Evolutionary conservation across 495 filamentous ascomycete species (phyloP).

Genomic region (Cladorrhinum samala): DNA sequence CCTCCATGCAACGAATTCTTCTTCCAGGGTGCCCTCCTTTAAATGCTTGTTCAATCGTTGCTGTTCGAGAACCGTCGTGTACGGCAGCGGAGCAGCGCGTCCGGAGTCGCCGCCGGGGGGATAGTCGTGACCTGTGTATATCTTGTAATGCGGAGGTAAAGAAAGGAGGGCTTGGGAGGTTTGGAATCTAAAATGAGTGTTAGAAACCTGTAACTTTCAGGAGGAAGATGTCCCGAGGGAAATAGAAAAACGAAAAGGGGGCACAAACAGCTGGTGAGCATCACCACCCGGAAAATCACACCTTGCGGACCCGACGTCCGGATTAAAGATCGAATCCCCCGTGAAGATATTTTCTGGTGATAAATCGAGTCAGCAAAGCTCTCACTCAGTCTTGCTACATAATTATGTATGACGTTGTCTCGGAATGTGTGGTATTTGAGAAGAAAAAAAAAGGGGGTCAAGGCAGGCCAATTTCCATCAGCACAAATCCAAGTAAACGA

Average conservation of each 20-base stretch:
- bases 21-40: slow-evolving; percentile 30
- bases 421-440: neutral
- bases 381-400: neutral
- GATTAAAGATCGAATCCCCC: slow-evolving; percentile 56
- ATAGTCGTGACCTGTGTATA: slow-evolving; percentile 51
- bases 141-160: slow-evolving; percentile 38
- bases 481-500: neutral
- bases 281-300: slow-evolving; percentile 57
- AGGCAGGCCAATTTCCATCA: too few relatives aligned
- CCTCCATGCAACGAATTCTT: slow-evolving; percentile 46
- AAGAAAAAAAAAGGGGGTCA: neutral
- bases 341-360: slow-evolving; percentile 49
- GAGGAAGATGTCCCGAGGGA: neutral
- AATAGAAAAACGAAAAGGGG: neutral
- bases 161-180: slow-evolving; percentile 43
- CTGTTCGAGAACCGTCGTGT: slow-evolving; percentile 47
- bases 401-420: neutral
- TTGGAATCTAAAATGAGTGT: slow-evolving; percentile 5
- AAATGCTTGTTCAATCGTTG: slow-evolving; percentile 48
- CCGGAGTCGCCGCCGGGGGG: slow-evolving; percentile 24
- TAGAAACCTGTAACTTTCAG: neutral
- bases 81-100: slow-evolving; percentile 31
- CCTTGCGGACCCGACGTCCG: slow-evolving; percentile 53
- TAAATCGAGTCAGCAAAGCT: neutral
- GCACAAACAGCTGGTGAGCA: slow-evolving; percentile 35